Evolutionary conservation across 2,329 filamentous ascomycete genomes (phyloP), one percentile per base, ranked within the genome.

Genomic region (Capronia epimyces): DNA sequence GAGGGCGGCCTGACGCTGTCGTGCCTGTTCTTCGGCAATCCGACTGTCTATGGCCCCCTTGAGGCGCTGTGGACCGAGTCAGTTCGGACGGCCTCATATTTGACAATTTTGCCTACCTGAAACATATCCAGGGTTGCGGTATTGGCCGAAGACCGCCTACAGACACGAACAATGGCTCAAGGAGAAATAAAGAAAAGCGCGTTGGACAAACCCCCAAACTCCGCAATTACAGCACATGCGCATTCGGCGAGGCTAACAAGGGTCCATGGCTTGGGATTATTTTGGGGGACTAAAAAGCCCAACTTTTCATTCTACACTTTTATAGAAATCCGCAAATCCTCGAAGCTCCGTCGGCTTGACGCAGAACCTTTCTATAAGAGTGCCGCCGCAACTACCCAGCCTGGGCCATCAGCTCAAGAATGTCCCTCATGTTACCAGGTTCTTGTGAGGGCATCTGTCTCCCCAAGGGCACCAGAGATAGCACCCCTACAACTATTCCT

Each of bases 11-110:
- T 71, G 69, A 64, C 80, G 80, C 66, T 89, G 86, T 52, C 87
- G 85, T 51, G 88, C 86, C 70, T 95, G 88, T 71, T 96, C 90
- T 72, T 95, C 89, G 63, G 89, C 87, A 64, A 96, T 93, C 63
- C 85, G 85, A 63, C 83, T 83, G 67, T 95, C 87, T 67, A 95
- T 89, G 53, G 86, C 86, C 63, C 85, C 87, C 72, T 88, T 87
- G 62, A 95, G 75, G 75, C 87, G 81, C 86, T 93, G 66, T 20
- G 13, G 29, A 46, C 31, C 51, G 51, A 43, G 8, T 16, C 18
- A 20, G 6, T 5, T 15, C 31, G 29, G 20, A 6, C 13, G 5
- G 10, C 15, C n/a, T n/a, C n/a, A n/a, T n/a, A n/a, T n/a, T n/a
- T n/a, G n/a, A 10, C 5, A 9, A 24, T 41, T 20, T 16, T 20